Evolutionary conservation across 495 filamentous ascomycete genomes (phyloP), one percentile per base, ranked within the genome.

Genomic region (Trichoderma reesei): DNA sequence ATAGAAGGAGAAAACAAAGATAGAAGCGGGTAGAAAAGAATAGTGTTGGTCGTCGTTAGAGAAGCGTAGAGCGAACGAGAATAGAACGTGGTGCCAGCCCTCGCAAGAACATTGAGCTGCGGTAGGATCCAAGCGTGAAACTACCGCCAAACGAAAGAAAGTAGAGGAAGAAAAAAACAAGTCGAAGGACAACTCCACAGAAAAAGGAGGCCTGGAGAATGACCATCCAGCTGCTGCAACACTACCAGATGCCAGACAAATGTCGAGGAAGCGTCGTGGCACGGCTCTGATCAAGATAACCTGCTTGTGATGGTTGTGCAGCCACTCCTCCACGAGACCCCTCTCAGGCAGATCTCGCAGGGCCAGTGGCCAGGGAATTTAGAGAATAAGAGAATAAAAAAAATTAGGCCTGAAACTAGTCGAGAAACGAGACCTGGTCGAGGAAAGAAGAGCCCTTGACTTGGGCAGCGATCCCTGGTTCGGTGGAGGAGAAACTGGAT

Each of bases 241-340:
- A 26, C 10, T 33, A 26, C 51, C 10, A 56, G 51, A 9, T 14
- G n/a, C n/a, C n/a, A n/a, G n/a, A n/a, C n/a, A 31, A 18, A 56
- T 20, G 18, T 20, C 31, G 51, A 56, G 51, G 10, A 26, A 56
- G 31, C 34, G 10, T 56, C 31, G 51, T 56, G 11, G 51, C 14
- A 56, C 51, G 31, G 51, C 51, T 11, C 20, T 56, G 51, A n/a
- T 56, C 51, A 14, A 56, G 51, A 56, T 56, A 56, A 48, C 8
- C 42, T 48, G 44, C n/a, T 48, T 31, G 51, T 56, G 51, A 26
- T 56, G 51, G 51, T 56, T 56, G 51, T 56, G 51, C 51, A 56
- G 51, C 20, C 51, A 34, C 31, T 56, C 44, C 51, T 56, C 51
- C 51, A 56, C 51, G 26, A 51, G 31, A 34, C 51, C 51, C 51